Evolutionary conservation across 495 filamentous ascomycete species (phyloP).

Genomic region (Aspergillus nanangensis): DNA sequence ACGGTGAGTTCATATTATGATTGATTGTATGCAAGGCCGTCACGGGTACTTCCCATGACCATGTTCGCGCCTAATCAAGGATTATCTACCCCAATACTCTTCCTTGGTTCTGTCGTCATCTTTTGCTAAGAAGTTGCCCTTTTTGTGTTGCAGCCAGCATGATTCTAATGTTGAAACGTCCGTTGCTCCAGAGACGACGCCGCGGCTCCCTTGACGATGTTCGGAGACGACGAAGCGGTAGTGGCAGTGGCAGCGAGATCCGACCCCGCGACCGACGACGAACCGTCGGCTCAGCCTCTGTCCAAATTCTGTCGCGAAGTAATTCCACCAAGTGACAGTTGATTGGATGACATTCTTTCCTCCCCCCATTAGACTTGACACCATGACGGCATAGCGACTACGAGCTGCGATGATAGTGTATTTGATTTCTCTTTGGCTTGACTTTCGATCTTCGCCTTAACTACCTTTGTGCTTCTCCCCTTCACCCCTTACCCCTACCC

Average conservation of each 20-base stretch:
- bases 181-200: slow-evolving; percentile 49
- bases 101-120: slow-evolving; percentile 21
- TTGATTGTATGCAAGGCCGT: slow-evolving; percentile 12
- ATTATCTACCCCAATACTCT: slow-evolving; percentile 10
- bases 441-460: slow-evolving; percentile 19
- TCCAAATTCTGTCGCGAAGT: slow-evolving; percentile 42
- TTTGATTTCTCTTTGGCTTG: slow-evolving; percentile 19
- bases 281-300: slow-evolving; percentile 36
- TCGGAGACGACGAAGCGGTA: slow-evolving; percentile 43
- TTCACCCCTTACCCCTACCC: slow-evolving; percentile 7
- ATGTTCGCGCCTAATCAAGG: slow-evolving; percentile 9
- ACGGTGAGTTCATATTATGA: slow-evolving; percentile 37
- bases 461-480: slow-evolving; percentile 3
- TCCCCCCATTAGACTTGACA: slow-evolving; percentile 24
- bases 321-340: slow-evolving; percentile 39
- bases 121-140: slow-evolving; percentile 40
- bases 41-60: slow-evolving; percentile 3
- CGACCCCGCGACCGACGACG: slow-evolving; percentile 38
- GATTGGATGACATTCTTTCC: slow-evolving; percentile 26
- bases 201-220: slow-evolving; percentile 38
- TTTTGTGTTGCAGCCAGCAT: slow-evolving; percentile 39
- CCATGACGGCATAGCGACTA: slow-evolving; percentile 41
- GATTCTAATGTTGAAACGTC: slow-evolving; percentile 50
- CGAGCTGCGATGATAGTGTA: slow-evolving; percentile 31
- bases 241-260: slow-evolving; percentile 44